Base-by-base conservation (phyloP, 306 rosid species). In the Lathyrus tuberosus region DNA sequence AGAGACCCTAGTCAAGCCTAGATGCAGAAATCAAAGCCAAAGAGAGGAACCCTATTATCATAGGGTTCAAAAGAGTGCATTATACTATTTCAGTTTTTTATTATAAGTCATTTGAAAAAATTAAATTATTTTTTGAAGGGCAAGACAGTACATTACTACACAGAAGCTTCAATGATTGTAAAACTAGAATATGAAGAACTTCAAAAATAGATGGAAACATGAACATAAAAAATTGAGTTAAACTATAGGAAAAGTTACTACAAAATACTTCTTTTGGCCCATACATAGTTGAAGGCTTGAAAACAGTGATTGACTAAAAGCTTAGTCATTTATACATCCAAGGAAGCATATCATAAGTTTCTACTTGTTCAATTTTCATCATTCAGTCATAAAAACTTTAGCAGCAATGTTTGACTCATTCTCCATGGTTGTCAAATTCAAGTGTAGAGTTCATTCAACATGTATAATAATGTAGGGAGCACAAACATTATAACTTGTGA, bases 331-430 rank as follows among this genome's bases (percentile, higher is more conserved):
- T 51, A 57, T 37, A 65, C 17, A 65, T 70, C 71, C 12, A 70
- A 38, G 22, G 31, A n/a, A 74, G 33, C 10, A 70, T 20, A 51
- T 1, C 17, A 78, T 51, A 70, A 60, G 59, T 28, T 41, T 65
- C 47, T 61, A 61, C 12, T 14, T 57, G 59, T 33, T 53, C 53
- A 63, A 42, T 11, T 42, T 42, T 11, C 47, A 11, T 42, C 15
- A 42, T 42, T 52, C n/a, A 38, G 69, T 51, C 69, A 71, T 38
- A 16, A 37, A 70, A 17, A 24, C 58, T 11, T 28, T 49, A 40
- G 76, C 86, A 67, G 67, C 17, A 78, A 78, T 70, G 48, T 71
- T 75, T 71, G 86, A 79, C 79, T 18, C 5, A 13, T 6, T 44
- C 9, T 14, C 17, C 37, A 70, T 65, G 81, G 70, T 30, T 28